Percentiles rank a stretch among this genome's conserved stretches.
Conservation (phyloP, 345 rosid genomes). For the Salix brachista region DNA sequence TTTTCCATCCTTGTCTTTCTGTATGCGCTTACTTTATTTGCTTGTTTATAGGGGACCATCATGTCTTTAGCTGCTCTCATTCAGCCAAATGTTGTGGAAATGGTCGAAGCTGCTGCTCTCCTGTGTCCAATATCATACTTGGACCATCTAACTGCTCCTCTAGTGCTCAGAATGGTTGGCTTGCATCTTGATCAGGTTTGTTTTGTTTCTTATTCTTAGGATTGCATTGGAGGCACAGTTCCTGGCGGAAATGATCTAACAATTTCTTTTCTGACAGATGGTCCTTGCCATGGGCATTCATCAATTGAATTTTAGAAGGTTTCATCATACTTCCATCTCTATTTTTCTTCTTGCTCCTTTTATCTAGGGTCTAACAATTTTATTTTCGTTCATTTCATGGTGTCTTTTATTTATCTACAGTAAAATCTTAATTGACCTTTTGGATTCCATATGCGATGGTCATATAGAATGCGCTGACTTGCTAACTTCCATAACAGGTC, state of each 20-base stretch:
- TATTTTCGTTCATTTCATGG: slow-evolving; percentile 3
- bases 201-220: slow-evolving; percentile 8
- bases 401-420: slow-evolving; percentile 35
- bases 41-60: slow-evolving; percentile 64
- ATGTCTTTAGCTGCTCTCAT: slow-evolving; percentile 90
- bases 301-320: slow-evolving; percentile 91
- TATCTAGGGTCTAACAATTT: neutral
- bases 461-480: slow-evolving; percentile 62
- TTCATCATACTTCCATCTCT: neutral
- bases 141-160: slow-evolving; percentile 75
- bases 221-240: slow-evolving; percentile 14
- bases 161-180: slow-evolving; percentile 76
- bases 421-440: slow-evolving; percentile 51
- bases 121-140: slow-evolving; percentile 84
- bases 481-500: slow-evolving; percentile 81
- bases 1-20: neutral
- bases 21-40: slow-evolving; percentile 5
- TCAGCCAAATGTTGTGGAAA: slow-evolving; percentile 55
- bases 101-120: slow-evolving; percentile 94
- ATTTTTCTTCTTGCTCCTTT: neutral
- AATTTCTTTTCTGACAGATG: slow-evolving; percentile 43
- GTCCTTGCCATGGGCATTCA: slow-evolving; percentile 75
- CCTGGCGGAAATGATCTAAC: slow-evolving; percentile 5
- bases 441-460: slow-evolving; percentile 69
- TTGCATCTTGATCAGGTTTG: slow-evolving; percentile 88